Evolutionary conservation across 352 stramenopile species (phyloP), one percentile per base, ranked within the genome.

Genomic region (Thalassiosira livingstoniorum): DNA sequence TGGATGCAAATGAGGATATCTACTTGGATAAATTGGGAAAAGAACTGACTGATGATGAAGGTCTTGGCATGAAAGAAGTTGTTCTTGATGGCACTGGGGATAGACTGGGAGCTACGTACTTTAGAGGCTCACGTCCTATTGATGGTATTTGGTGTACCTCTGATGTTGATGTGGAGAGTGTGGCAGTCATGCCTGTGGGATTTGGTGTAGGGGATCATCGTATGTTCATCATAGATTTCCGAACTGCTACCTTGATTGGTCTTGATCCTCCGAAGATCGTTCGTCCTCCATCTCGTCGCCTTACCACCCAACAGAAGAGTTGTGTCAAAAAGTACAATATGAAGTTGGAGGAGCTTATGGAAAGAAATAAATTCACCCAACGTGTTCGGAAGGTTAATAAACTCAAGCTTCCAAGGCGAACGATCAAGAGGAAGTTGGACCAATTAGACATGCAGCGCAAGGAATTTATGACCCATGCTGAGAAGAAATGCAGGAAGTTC

Each of bases 171-270:
- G 66, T 75, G 18, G 27, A 23, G 0, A 62, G 45, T 25, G 66
- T 51, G 29, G 45, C 45, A 32, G 39, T 74, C 18, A 61, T 74
- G 43, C 65, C 47, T 0, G 43, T 15, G 13, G 51, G 66, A 23
- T 75, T 63, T 35, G 51, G 66, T 3, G 42, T 75, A 27, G 66
- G 66, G 4, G 47, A 75, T 29, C 66, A 75, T n/a, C 27, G 66
- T 21, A 62, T 43, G 42, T 74, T 43, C 31, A n/a, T 70, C 2
- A 70, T 70, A 23, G 23, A 47, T 7, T 2, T 60, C 43, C 42
- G 25, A 0, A 47, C 43, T 31, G 11, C 29, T 27, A 61, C 63
- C 1, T 42, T 72, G 15, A n/a, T 60, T 43, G 66, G 51, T 25
- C n/a, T 31, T 13, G 37, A 27, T 10, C 39, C 39, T 15, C 39